Evolutionary conservation across 768 basidiomycete species (phyloP).

Genomic region (Auriscalpium orientale): DNA sequence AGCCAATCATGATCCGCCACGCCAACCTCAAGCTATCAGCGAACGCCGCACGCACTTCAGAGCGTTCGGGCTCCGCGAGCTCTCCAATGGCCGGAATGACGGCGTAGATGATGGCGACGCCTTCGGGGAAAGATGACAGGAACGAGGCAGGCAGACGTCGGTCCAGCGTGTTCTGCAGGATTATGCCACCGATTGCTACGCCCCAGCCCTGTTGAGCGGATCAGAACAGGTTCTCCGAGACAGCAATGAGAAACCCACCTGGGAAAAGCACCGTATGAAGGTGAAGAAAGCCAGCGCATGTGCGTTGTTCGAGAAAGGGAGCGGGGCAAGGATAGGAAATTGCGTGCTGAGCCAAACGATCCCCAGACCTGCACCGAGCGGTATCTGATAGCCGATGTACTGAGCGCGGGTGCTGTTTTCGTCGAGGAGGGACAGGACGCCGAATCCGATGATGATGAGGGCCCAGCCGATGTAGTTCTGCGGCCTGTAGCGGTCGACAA

Average conservation of each 20-base stretch:
- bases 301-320: constrained; percentile 24
- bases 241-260: constrained; percentile 6
- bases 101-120: constrained; percentile 36
- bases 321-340: constrained; percentile 21
- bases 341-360: constrained; percentile 1
- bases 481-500: constrained; percentile 17
- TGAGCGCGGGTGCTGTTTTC: constrained; percentile 1
- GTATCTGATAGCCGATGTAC: constrained; percentile 10
- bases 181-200: constrained; percentile 38
- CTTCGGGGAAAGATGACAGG: constrained; percentile 25
- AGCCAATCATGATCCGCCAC: constrained; percentile 38
- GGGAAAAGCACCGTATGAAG: constrained; percentile 19
- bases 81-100: constrained; percentile 34
- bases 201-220: constrained; percentile 36
- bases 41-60: constrained; percentile 35
- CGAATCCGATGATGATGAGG: constrained; percentile 11
- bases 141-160: constrained; percentile 34
- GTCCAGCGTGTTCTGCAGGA: constrained; percentile 44
- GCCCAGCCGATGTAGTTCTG: constrained; percentile 17
- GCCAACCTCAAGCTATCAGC: constrained; percentile 29
- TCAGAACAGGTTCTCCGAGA: not conserved
- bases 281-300: constrained; percentile 26
- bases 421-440: constrained; percentile 14
- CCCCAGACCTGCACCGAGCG: constrained; percentile 6
- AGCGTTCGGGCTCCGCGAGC: constrained; percentile 27